Percentiles rank a stretch among this genome's conserved stretches.
These are phyloP conservation scores for Vigna radiata DNA, from an alignment of 306 rosid genomes.

Conservation along the genomic window DNA sequence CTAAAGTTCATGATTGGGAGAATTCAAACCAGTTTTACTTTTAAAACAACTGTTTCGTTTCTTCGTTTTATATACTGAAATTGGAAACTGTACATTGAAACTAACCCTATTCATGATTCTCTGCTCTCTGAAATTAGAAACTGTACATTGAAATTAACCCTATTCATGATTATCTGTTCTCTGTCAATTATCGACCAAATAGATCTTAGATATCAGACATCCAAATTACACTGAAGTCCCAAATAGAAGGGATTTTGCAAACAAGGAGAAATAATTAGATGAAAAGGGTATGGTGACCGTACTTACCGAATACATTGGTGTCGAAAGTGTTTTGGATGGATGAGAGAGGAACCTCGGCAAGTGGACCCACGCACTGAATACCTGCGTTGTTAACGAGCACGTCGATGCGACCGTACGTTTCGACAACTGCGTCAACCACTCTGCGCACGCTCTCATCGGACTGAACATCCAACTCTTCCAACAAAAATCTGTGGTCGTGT, in stretches of 20 bases:
- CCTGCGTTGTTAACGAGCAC: conserved; percentile 89
- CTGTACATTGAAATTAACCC: too few species aligned
- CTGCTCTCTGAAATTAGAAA: too few species aligned
- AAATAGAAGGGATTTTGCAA: too few species aligned
- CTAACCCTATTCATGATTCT: too few species aligned
- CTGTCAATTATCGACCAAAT: too few species aligned
- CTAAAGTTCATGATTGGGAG: too few species aligned
- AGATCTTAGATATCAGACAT: too few species aligned
- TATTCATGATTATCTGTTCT: too few species aligned
- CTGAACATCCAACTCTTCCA: conserved; percentile 75
- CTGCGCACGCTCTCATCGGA: conserved; percentile 71
- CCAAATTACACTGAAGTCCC: neutral
- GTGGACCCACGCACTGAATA: conserved; percentile 75
- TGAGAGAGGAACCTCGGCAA: conserved; percentile 77
- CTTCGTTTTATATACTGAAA: too few species aligned
- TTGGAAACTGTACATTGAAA: too few species aligned
- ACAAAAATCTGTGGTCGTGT: conserved; percentile 56
- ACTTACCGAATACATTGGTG: conserved; percentile 76
- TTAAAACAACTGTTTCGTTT: too few species aligned
- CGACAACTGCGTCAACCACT: conserved; percentile 52
- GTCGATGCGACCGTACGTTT: conserved; percentile 68
- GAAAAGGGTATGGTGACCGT: neutral
- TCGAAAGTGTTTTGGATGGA: conserved; percentile 63
- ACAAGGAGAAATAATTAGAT: neutral
- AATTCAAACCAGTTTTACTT: too few species aligned